These are phyloP conservation scores for Melampsora americana DNA, from an alignment of 1,284 basidiomycete species.

Conservation along the genomic window DNA sequence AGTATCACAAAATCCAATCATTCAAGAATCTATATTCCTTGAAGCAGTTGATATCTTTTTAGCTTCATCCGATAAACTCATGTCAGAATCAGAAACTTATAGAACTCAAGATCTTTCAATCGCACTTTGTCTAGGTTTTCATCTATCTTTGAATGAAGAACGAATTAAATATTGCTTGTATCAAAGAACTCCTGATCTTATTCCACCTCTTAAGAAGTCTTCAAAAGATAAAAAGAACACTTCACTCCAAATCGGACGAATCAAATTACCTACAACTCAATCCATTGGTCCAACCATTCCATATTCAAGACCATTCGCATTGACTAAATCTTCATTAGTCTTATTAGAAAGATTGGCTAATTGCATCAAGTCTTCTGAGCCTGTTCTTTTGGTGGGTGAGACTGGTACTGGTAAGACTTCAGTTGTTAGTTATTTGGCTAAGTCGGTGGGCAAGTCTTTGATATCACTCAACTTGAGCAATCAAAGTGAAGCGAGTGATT, in stretches of 20 bases:
- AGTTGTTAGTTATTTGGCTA: conserved; percentile 79
- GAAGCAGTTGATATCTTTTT: conserved; percentile 92
- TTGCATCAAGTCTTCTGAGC: conserved; percentile 71
- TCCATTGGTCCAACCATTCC: conserved; percentile 44
- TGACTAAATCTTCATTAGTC: conserved; percentile 79
- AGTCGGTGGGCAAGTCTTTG: conserved; percentile 71
- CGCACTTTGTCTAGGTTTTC: conserved; percentile 61
- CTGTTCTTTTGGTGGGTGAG: conserved; percentile 89
- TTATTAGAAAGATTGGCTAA: conserved; percentile 79
- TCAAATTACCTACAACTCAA: conserved; percentile 46
- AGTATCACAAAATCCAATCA: conserved; percentile 63
- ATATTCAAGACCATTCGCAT: conserved; percentile 68
- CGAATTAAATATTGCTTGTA: conserved; percentile 59
- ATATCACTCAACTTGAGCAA: conserved; percentile 91
- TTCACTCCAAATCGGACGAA: conserved; percentile 49
- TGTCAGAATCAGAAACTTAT: conserved; percentile 61
- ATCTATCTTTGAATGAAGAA: conserved; percentile 67
- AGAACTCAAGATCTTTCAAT: conserved; percentile 57
- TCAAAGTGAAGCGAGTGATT: conserved; percentile 91
- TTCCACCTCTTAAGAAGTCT: conserved; percentile 63
- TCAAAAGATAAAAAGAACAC: conserved; percentile 60
- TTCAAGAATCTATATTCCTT: conserved; percentile 85
- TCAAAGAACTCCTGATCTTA: conserved; percentile 65
- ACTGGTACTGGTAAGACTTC: conserved; percentile 99
- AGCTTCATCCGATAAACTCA: conserved; percentile 61